Conservation (phyloP, 2,329 filamentous ascomycete genomes). For the Alternaria consortialis region DNA sequence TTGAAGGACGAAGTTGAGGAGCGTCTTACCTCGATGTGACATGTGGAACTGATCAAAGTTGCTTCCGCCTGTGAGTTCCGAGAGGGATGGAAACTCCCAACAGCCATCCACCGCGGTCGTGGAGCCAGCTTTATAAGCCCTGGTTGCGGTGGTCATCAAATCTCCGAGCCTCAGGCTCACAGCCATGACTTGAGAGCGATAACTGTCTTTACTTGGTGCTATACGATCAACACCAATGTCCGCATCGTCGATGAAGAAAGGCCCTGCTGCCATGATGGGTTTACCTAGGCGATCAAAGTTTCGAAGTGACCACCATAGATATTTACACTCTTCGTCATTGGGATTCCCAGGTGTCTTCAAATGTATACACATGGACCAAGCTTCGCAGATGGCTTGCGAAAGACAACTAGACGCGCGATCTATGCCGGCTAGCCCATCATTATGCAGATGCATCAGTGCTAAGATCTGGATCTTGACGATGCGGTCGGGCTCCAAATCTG, state of each 20-base stretch:
- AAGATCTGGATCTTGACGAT: conserved; percentile 7
- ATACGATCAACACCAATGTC: conserved; percentile 5
- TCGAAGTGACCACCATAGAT: conserved; percentile 10
- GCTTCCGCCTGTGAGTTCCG: not conserved
- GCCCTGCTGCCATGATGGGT: conserved; percentile 8
- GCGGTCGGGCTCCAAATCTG: conserved; percentile 8
- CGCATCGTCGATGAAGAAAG: conserved; percentile 11
- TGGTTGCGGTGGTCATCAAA: conserved; percentile 5
- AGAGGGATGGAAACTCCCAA: not conserved
- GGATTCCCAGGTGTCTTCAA: conserved; percentile 3
- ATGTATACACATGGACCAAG: conserved; percentile 12
- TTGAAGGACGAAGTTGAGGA: not conserved
- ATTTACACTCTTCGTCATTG: conserved; percentile 2
- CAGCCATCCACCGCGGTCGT: not conserved
- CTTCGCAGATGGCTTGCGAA: conserved; percentile 9
- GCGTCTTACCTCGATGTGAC: conserved; percentile 7
- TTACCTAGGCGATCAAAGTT: conserved; percentile 12
- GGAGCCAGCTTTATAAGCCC: conserved; percentile 4
- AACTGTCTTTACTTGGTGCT: not conserved
- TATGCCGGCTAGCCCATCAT: conserved; percentile 2
- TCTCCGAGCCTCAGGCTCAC: conserved; percentile 1
- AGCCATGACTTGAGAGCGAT: conserved; percentile 9
- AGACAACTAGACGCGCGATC: conserved; percentile 4
- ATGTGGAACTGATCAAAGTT: conserved; percentile 5
- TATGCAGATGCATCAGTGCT: conserved; percentile 12